Conservation (phyloP, 257 asterid genomes). For the Paulownia fortunei region DNA sequence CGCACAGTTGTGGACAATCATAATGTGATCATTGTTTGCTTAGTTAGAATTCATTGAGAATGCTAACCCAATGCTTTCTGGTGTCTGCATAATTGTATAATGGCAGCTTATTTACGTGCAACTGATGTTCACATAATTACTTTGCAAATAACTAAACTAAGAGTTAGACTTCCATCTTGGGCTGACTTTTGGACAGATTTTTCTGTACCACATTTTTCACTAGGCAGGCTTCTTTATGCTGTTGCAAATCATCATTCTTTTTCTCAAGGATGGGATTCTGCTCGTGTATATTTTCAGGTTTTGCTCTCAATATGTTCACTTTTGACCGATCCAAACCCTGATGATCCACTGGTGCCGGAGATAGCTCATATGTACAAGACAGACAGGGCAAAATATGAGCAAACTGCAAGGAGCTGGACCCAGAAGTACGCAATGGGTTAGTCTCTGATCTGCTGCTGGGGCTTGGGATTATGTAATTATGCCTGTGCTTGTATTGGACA, state of each 20-base stretch:
- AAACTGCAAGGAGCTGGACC: constrained; percentile 46
- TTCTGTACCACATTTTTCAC: background rate
- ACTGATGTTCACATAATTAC: background rate
- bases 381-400: constrained; percentile 38
- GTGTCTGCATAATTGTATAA: background rate
- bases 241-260: background rate
- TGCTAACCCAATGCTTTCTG: background rate
- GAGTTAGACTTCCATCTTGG: constrained; percentile 2
- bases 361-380: constrained; percentile 46
- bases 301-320: constrained; percentile 42
- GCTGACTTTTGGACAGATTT: background rate
- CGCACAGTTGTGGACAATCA: background rate
- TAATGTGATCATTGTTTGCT: background rate
- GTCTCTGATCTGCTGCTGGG: constrained; percentile 2
- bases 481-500: constrained; percentile 24
- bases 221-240: too few species aligned
- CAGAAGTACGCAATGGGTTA: constrained; percentile 45
- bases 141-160: background rate
- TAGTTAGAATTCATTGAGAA: background rate
- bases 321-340: constrained; percentile 45
- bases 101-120: background rate
- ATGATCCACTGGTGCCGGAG: constrained; percentile 43
- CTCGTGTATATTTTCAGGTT: constrained; percentile 27
- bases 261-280: background rate
- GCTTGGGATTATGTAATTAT: constrained; percentile 22